Evolutionary conservation across 2,329 filamentous ascomycete species (phyloP), one percentile per base, ranked within the genome.

Genomic region (Lachnellula arida): DNA sequence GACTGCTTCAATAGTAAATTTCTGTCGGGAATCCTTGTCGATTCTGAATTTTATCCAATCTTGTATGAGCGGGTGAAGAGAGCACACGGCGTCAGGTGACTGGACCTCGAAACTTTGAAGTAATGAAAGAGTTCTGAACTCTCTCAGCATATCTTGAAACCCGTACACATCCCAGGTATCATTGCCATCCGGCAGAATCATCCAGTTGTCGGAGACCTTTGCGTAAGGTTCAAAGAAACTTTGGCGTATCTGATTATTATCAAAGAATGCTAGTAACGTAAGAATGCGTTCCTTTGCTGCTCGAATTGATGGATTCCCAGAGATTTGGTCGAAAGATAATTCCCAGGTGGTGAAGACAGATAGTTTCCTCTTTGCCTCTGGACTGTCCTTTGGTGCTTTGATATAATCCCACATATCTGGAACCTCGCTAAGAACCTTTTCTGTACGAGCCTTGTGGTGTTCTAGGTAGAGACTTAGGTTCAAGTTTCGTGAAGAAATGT

Each of bases 301-400:
- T 11, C 28, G 28, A 11, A 4, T 32, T 32, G 9, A 32, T 11
- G 8, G 28, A 7, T 52, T 51, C 4, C 50, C 57, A 5, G 39
- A 53, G 7, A 68, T 63, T 28, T 59, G 50, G 5, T 52, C 43
- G n/a, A 65, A 64, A 5, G 64, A 64, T 17, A 65, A 28, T 46
- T 65, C 63, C 64, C 64, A 65, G 2, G 59, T 65, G 7, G 62
- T 65, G 44, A 60, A 53, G 5, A 63, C 54, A 40, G 42, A 55
- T 12, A 40, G 19, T 49, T 28, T 58, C 49, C 15, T 15, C 14
- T 15, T 19, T 11, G 8, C 40, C 53, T 34, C 44, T 32, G 9
- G 28, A 11, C 28, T 32, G 28, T 32, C 28, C 11, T 32, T 32
- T 11, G 28, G 28, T 32, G 28, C 28, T 32, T 32, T 32, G 37